Evolutionary conservation across 2,329 filamentous ascomycete genomes (phyloP).

Genomic region (Fusarium tricinctum): DNA sequence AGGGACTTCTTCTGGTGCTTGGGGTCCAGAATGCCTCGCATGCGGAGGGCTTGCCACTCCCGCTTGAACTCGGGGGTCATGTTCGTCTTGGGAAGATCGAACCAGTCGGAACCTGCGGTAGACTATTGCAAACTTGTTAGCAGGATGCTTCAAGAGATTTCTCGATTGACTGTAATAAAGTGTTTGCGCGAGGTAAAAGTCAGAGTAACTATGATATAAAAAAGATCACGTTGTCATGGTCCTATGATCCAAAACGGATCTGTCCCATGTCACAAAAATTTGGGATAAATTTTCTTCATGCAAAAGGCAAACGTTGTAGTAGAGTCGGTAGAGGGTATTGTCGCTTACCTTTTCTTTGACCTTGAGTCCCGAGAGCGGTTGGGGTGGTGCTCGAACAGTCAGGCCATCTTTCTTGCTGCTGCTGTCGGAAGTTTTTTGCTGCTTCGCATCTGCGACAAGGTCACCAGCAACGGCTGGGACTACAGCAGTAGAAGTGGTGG

Average conservation of each 20-base stretch:
- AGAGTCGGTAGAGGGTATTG: background rate
- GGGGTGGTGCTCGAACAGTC: conserved; percentile 47
- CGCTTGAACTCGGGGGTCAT: conserved; percentile 88
- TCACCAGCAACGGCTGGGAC: conserved; percentile 34
- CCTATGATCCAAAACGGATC: conserved; percentile 59
- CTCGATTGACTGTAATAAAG: background rate
- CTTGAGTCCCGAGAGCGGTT: conserved; percentile 40
- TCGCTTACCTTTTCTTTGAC: conserved; percentile 51
- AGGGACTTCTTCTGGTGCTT: conserved; percentile 94
- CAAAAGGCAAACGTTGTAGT: conserved; percentile 39
- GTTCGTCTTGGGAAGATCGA: conserved; percentile 85
- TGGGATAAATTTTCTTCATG: conserved; percentile 59
- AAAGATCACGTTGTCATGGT: conserved; percentile 72
- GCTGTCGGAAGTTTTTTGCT: conserved; percentile 37
- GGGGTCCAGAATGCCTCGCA: conserved; percentile 89
- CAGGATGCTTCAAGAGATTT: conserved; percentile 5
- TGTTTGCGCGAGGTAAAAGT: conserved; percentile 52
- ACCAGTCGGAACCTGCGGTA: conserved; percentile 87
- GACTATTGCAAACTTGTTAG: conserved; percentile 52
- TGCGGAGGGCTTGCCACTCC: conserved; percentile 89
- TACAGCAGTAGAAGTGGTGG: conserved; percentile 31
- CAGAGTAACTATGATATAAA: conserved; percentile 81
- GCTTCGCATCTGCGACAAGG: conserved; percentile 28
- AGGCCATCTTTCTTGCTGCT: conserved; percentile 47
- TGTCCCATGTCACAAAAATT: conserved; percentile 57